Conservation (phyloP, 345 rosid species). For the Clausena lansium region DNA sequence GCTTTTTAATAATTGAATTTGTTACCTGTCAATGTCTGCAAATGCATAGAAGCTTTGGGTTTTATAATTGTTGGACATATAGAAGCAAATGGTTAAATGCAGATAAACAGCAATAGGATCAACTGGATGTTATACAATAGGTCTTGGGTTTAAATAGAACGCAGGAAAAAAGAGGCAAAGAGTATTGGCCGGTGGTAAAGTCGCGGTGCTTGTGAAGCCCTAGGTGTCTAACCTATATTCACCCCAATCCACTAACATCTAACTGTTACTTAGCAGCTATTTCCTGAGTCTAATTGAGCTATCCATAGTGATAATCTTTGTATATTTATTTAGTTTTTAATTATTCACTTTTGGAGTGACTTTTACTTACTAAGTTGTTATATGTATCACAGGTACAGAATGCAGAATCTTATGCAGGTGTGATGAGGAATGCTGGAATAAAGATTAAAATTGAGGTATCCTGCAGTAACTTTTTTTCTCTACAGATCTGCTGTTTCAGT, state of each 20-base stretch:
- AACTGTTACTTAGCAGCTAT: neutral
- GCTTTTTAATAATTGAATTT: neutral
- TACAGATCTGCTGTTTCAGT: conserved; percentile 15
- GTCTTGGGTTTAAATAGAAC: neutral
- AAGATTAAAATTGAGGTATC: conserved; percentile 71
- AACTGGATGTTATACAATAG: neutral
- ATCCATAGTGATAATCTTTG: neutral
- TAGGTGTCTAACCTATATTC: neutral
- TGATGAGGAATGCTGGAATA: conserved; percentile 74
- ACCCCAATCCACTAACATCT: neutral
- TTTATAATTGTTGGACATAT: neutral
- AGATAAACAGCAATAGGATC: neutral
- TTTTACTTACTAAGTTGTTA: neutral
- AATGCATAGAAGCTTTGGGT: neutral
- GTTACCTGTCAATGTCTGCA: neutral
- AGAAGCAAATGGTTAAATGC: neutral
- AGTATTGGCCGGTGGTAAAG: neutral
- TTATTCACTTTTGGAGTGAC: neutral
- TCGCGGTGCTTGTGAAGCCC: neutral
- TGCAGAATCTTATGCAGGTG: conserved; percentile 71
- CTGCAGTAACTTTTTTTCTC: neutral
- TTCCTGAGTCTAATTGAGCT: neutral
- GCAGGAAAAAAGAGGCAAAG: neutral
- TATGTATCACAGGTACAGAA: conserved; percentile 48
- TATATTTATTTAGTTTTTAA: neutral